Conservation (phyloP, 495 filamentous ascomycete species). For the Letharia lupina region DNA sequence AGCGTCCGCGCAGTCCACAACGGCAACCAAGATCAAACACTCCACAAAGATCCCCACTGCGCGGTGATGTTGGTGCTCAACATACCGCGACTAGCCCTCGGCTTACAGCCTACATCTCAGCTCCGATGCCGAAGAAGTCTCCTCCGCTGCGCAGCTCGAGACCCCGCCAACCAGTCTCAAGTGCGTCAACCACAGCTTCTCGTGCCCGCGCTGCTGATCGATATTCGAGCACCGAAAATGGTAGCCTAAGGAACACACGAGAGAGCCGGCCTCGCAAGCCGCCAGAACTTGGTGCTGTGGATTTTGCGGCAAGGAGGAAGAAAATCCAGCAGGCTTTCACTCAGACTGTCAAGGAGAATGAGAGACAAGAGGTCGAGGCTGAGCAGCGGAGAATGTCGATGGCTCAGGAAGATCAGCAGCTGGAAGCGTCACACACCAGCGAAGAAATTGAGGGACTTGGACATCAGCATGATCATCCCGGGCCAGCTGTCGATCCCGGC, state of each 20-base stretch:
- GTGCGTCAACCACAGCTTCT: slow-evolving; percentile 57
- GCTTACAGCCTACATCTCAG: slow-evolving; percentile 58
- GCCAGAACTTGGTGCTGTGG: slow-evolving; percentile 58
- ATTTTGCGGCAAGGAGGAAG: slow-evolving; percentile 69
- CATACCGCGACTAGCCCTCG: slow-evolving; percentile 38
- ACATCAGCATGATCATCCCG: slow-evolving; percentile 16
- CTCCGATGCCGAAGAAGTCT: slow-evolving; percentile 53
- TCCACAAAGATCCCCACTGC: slow-evolving; percentile 29
- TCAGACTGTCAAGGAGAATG: slow-evolving; percentile 61
- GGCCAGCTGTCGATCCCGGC: neutral
- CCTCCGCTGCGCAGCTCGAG: slow-evolving; percentile 76
- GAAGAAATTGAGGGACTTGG: slow-evolving; percentile 26
- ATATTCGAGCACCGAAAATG: slow-evolving; percentile 36
- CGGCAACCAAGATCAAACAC: slow-evolving; percentile 31
- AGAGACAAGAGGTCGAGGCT: slow-evolving; percentile 41
- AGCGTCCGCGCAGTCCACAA: slow-evolving; percentile 30
- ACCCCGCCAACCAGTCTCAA: slow-evolving; percentile 69
- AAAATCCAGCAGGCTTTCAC: slow-evolving; percentile 75
- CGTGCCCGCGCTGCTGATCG: slow-evolving; percentile 50
- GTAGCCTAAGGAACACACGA: slow-evolving; percentile 32
- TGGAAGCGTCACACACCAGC: slow-evolving; percentile 33
- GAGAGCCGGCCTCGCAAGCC: slow-evolving; percentile 36
- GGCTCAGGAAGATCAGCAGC: slow-evolving; percentile 35
- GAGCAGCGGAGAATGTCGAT: slow-evolving; percentile 33
- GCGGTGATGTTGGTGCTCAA: slow-evolving; percentile 30